Evolutionary conservation across 345 rosid genomes (phyloP).

Genomic region (Atalantia buxifolia): DNA sequence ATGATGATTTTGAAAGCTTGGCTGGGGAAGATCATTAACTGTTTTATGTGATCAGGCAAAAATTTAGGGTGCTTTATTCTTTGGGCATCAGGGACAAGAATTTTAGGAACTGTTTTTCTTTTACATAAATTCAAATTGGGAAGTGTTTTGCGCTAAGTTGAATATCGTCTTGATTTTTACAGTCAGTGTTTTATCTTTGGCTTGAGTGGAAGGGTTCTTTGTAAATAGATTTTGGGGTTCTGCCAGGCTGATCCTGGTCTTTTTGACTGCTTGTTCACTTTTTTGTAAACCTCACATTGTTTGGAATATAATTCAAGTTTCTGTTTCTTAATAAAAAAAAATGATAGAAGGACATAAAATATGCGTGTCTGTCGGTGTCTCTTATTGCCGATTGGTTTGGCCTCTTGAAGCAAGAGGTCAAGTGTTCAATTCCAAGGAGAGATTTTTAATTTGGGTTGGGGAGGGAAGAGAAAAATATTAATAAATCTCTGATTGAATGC

Average conservation of each 20-base stretch:
- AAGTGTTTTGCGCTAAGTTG: not conserved
- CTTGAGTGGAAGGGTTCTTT: not conserved
- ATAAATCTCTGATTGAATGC: not conserved
- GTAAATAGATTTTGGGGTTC: not conserved
- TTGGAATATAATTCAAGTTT: not conserved
- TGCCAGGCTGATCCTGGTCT: not conserved
- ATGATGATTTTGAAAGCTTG: too few relatives aligned
- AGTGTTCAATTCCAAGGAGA: not conserved
- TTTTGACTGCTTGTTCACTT: not conserved
- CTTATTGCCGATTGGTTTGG: not conserved
- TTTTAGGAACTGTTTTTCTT: not conserved
- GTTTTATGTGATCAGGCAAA: not conserved
- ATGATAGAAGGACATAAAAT: not conserved
- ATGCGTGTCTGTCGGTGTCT: not conserved
- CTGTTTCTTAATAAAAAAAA: not conserved
- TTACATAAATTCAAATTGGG: not conserved
- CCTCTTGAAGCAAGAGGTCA: not conserved
- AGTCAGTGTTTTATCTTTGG: not conserved
- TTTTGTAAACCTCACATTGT: not conserved
- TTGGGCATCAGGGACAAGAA: not conserved
- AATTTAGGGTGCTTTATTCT: not conserved
- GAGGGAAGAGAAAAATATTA: not conserved
- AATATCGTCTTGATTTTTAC: not conserved
- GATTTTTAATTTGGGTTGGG: not conserved
- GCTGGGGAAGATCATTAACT: not conserved